These are phyloP conservation scores for Aspergillus cavernicola DNA, from an alignment of 495 filamentous ascomycete species.

Conservation along the genomic window DNA sequence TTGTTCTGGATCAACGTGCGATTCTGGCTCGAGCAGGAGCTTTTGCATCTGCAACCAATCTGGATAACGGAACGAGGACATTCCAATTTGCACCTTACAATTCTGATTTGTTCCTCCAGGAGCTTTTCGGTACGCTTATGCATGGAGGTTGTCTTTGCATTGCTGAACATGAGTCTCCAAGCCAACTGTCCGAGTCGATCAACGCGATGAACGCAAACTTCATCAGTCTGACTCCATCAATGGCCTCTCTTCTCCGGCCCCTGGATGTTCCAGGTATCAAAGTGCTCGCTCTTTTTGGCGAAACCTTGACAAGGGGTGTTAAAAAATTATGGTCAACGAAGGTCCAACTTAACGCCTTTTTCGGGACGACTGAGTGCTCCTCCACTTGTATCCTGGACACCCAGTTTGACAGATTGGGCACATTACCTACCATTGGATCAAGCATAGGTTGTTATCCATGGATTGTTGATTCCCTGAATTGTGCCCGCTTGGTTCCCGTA, in stretches of 20 bases:
- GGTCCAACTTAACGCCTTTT: conserved; percentile 27
- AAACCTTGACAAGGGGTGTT: conserved; percentile 12
- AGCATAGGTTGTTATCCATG: conserved; percentile 35
- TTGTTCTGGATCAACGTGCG: conserved; percentile 39
- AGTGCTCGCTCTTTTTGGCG: conserved; percentile 20
- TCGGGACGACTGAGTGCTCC: conserved; percentile 37
- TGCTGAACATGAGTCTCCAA: conserved; percentile 27
- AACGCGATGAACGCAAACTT: conserved; percentile 32
- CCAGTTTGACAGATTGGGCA: neutral
- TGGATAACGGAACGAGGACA: conserved; percentile 45
- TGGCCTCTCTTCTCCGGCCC: conserved; percentile 16
- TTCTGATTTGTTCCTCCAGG: conserved; percentile 39
- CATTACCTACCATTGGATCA: conserved; percentile 24
- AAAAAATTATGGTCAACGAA: conserved; percentile 13
- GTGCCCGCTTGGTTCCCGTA: conserved; percentile 50
- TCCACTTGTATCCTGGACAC: conserved; percentile 25
- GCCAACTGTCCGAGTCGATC: conserved; percentile 29
- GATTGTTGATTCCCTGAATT: conserved; percentile 55
- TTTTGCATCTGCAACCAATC: neutral
- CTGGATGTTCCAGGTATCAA: conserved; percentile 19
- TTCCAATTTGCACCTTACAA: conserved; percentile 55
- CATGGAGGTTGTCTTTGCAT: conserved; percentile 46
- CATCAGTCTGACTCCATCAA: conserved; percentile 34
- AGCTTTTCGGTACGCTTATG: conserved; percentile 38
- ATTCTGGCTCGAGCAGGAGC: conserved; percentile 40